Conservation (phyloP, 2,329 filamentous ascomycete genomes). For the Chaetomiaceae sp. region DNA sequence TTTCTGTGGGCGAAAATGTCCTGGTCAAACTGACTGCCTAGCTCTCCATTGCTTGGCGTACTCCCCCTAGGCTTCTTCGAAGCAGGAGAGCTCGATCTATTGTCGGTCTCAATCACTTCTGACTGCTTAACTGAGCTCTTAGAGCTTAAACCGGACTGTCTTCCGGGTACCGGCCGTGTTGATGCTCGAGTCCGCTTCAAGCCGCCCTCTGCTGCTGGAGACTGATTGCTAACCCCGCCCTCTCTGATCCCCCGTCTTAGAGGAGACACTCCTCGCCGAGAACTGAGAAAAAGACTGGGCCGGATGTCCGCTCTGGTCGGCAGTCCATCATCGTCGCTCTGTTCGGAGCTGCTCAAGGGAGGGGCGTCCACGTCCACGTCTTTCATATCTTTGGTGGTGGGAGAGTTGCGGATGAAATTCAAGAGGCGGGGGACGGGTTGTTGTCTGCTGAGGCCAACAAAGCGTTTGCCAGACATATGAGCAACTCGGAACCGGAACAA, state of each 20-base stretch:
- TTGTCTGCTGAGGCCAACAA: constrained; percentile 12
- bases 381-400: background rate
- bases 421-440: constrained; percentile 10
- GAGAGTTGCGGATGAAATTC: background rate
- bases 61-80: constrained; percentile 11
- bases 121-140: background rate
- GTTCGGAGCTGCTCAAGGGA: constrained; percentile 15
- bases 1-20: background rate
- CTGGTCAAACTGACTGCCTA: background rate
- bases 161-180: background rate
- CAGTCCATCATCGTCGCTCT: constrained; percentile 7
- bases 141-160: background rate
- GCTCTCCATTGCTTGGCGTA: background rate
- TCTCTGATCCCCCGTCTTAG: background rate
- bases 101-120: background rate
- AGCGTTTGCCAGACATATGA: constrained; percentile 3
- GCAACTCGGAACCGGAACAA: background rate
- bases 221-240: background rate
- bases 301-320: constrained; percentile 9
- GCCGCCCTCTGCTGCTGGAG: background rate
- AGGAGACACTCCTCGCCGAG: background rate
- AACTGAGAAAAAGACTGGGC: constrained; percentile 3
- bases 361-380: constrained; percentile 11
- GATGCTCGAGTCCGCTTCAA: background rate
- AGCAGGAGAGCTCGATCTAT: background rate